Evolutionary conservation across 1,284 basidiomycete genomes (phyloP).

Genomic region (Wallemia mellicola): DNA sequence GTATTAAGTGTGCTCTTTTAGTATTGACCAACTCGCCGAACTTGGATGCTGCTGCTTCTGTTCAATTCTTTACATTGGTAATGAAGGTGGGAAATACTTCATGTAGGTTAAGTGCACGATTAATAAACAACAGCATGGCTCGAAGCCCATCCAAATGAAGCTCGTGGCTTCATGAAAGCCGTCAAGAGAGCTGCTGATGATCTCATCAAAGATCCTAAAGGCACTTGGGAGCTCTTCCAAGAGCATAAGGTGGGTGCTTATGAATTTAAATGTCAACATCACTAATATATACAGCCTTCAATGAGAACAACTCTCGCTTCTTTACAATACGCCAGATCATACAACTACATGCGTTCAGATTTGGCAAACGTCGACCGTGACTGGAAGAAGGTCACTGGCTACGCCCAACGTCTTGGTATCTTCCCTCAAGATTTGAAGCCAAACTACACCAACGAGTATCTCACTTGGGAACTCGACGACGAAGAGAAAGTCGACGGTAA

Average conservation of each 20-base stretch:
- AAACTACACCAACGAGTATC: slow-evolving; percentile 15
- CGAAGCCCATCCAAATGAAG: slow-evolving; percentile 12
- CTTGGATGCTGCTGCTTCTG: slow-evolving; percentile 17
- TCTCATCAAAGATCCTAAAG: slow-evolving; percentile 12
- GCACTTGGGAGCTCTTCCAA: slow-evolving; percentile 15
- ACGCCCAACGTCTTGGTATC: slow-evolving; percentile 16
- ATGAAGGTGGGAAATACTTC: background rate
- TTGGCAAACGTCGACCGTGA: slow-evolving; percentile 10
- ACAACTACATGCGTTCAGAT: slow-evolving; percentile 16
- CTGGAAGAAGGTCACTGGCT: slow-evolving; percentile 14
- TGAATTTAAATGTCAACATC: slow-evolving; percentile 1
- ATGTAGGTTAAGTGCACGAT: background rate
- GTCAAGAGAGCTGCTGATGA: slow-evolving; percentile 16
- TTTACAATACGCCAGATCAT: slow-evolving; percentile 13
- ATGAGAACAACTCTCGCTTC: slow-evolving; percentile 14
- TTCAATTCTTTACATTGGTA: slow-evolving; percentile 9
- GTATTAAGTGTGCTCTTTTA: background rate
- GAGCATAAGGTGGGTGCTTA: slow-evolving; percentile 10
- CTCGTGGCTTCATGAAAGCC: slow-evolving; percentile 15
- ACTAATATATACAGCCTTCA: slow-evolving; percentile 4
- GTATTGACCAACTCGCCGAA: slow-evolving; percentile 15
- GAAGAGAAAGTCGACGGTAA: slow-evolving; percentile 2
- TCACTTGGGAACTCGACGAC: slow-evolving; percentile 6
- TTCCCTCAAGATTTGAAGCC: slow-evolving; percentile 12
- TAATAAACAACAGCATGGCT: background rate